Base-by-base conservation (phyloP, 345 rosid species). In the Draba incana region DNA sequence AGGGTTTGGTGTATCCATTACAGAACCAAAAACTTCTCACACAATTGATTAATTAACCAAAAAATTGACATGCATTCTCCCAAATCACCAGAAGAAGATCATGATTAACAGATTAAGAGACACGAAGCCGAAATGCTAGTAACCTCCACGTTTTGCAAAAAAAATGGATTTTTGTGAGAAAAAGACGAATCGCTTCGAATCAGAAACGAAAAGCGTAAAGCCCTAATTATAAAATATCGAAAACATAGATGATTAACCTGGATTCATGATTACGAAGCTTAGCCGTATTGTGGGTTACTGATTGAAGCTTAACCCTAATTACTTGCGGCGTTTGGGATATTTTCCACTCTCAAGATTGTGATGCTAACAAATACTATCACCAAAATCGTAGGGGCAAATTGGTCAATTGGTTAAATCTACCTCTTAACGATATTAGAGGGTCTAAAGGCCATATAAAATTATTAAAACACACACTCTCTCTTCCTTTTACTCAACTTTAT, bases 261-360 rank as follows among this genome's bases (percentile, higher is more conserved):
- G 61, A 54, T 54, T 66, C 53, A 54, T 66, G 53, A 54, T 15
- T 53, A 23, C 52, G 25, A 14, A 38, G 57, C 37, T 52, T 52
- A 12, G 37, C 9, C 27, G n/a, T 33, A 55, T 16, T 8, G 41
- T 31, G 24, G 25, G 12, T 9, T 14, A 15, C 60, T 31, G 61
- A 35, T 10, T 16, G n/a, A 33, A 14, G 43, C 8, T 9, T 9
- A 15, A 43, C 62, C 31, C 60, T 65, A 42, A 14, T 7, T 14
- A 10, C 39, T 20, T 64, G 58, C 38, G 4, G 39, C 39, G 28
- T 23, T 35, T 63, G 25, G 4, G 14, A n/a, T 24, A 16, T 24
- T 12, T 20, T 48, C 15, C 10, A 10, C 53, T 6, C 14, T 24
- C 20, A 20, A 13, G 39, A 20, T 9, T 44, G 1, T 27, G 6